Evolutionary conservation across 2,329 filamentous ascomycete species (phyloP).

Genomic region (Claviceps sp.): DNA sequence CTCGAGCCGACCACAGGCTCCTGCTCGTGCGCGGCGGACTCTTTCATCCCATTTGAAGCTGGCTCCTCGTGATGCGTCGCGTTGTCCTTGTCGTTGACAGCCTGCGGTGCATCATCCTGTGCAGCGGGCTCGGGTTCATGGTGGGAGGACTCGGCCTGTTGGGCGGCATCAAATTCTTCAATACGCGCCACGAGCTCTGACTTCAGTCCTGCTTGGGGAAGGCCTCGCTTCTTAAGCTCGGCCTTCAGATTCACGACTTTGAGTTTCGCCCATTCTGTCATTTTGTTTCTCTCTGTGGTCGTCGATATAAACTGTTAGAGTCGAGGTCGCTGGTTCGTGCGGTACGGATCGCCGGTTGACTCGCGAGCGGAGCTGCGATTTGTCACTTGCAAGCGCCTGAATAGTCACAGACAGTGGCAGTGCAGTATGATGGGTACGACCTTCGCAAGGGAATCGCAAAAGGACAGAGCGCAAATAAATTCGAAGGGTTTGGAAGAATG

Average conservation of each 20-base stretch:
- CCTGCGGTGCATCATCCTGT: not conserved
- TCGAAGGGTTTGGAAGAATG: too few relatives aligned
- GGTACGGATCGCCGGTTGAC: not conserved
- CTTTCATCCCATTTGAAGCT: not conserved
- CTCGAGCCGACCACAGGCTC: not conserved
- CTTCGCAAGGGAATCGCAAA: not conserved
- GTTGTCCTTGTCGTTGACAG: not conserved
- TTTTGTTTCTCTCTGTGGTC: conserved; percentile 13
- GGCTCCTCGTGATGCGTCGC: not conserved
- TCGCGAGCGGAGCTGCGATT: too few relatives aligned
- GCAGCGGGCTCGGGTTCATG: not conserved
- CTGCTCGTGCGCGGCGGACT: not conserved
- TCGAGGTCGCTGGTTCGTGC: too few relatives aligned
- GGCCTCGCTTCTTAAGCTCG: conserved; percentile 59
- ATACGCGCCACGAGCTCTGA: conserved; percentile 57
- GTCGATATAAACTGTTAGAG: not conserved
- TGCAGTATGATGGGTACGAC: too few relatives aligned
- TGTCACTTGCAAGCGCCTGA: too few relatives aligned
- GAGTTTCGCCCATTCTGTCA: conserved; percentile 42
- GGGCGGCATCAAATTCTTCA: conserved; percentile 15
- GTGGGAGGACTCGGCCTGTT: not conserved
- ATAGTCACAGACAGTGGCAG: too few relatives aligned
- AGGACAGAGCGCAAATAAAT: not conserved
- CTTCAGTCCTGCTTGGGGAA: conserved; percentile 57
- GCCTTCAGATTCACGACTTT: conserved; percentile 66